Evolutionary conservation across 2,329 filamentous ascomycete species (phyloP), one percentile per base, ranked within the genome.

Genomic region (Corniculantispora saksenae): DNA sequence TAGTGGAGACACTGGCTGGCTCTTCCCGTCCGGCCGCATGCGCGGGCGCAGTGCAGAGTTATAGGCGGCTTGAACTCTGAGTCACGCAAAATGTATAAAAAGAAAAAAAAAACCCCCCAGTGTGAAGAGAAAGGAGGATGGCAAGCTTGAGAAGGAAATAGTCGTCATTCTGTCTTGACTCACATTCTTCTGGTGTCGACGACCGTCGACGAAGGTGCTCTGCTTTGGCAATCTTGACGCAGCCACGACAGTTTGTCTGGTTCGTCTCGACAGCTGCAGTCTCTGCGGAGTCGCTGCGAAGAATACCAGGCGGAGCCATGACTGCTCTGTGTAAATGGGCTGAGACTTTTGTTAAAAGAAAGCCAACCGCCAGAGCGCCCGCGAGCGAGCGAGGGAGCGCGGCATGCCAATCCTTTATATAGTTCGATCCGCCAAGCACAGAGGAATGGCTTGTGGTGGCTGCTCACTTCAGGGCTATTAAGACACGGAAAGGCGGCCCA

Each of bases 141-240:
- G 47, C n/a, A 50, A 21, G n/a, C 4, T 27, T 25, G 4, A 23
- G 53, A 61, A 43, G 9, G 15, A 48, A 23, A 29, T 5, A 23
- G 23, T 29, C 12, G 19, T 23, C 3, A 43, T 43, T 45, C n/a
- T n/a, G n/a, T n/a, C n/a, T n/a, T 25, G 8, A 40, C 61, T 63
- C 43, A 57, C 61, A 1, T 3, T 40, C 27, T 43, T 63, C 45
- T 25, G 43, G 43, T 1, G 27, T 29, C 13, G 21, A 10, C 6
- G 25, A 45, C 7, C 17, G 9, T 19, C 47, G 45, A 8, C 56
- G 54, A 32, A 64, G 55, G 15, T 51, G 43, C 32, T 64, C 62
- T 54, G 55, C 55, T 23, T 45, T 45, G 38, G 55, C 62, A 64
- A 64, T 64, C 48, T 60, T 54, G 47, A 47, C 48, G 56, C 62